phyloP scores from a whole-genome alignment of 208 protist species.

The Acanthamoeba polyphaga region DNA sequence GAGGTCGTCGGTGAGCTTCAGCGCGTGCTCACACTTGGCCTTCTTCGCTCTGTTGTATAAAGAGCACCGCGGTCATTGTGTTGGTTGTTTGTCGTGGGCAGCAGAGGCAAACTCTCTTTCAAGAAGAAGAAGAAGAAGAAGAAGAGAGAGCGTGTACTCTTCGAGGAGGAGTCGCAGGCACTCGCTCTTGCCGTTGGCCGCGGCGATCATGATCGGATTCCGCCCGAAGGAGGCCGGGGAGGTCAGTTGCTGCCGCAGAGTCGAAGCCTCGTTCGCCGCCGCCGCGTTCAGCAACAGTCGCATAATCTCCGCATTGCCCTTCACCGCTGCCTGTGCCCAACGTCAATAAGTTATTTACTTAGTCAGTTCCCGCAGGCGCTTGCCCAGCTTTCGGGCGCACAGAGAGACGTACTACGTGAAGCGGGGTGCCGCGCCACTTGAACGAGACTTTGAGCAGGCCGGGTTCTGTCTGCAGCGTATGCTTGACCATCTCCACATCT shows the following conservation, averaged over 20 bases:
- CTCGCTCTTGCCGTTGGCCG: neutral
- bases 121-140: neutral
- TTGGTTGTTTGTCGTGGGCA: neutral
- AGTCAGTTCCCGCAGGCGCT: no score
- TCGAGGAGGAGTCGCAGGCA: constrained; percentile 20
- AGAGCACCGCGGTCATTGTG: neutral
- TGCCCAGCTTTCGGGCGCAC: neutral
- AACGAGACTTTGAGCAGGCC: neutral
- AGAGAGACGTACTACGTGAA: constrained; percentile 8
- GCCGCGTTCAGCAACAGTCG: neutral
- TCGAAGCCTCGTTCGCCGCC: neutral
- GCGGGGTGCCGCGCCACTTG: constrained; percentile 25
- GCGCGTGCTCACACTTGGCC: neutral
- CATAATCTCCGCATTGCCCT: constrained; percentile 44
- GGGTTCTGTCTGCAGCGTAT: neutral
- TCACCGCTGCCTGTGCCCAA: neutral
- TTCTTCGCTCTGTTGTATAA: neutral
- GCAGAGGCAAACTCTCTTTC: no score
- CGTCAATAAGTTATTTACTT: no score
- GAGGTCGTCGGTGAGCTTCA: neutral
- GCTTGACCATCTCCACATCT: constrained; percentile 3
- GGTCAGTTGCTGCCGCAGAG: neutral
- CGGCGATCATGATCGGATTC: constrained; percentile 1
- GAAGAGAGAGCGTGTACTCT: neutral
- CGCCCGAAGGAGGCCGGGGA: neutral